Percentiles rank a stretch among this genome's conserved stretches.
phyloP scores from a whole-genome alignment of 2,329 filamentous ascomycete genomes.

The Talaromyces albobiverticillius region DNA sequence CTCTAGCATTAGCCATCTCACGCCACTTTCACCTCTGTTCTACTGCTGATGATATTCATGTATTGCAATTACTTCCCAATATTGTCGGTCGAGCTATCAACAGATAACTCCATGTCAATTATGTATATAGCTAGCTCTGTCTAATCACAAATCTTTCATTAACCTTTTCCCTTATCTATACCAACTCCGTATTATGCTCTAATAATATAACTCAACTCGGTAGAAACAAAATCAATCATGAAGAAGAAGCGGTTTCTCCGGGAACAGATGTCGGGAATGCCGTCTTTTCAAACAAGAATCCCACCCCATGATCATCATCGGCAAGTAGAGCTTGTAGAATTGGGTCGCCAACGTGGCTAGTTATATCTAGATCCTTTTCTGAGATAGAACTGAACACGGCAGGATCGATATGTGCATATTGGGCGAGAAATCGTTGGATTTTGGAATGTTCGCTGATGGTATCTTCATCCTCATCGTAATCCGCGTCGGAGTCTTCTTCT shows the following conservation, averaged over 20 bases:
- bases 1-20: not conserved
- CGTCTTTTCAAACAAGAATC: slow-evolving; percentile 40
- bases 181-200: too few relatives aligned
- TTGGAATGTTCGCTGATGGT: slow-evolving; percentile 19
- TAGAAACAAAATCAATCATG: not conserved
- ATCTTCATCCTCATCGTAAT: slow-evolving; percentile 5
- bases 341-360: slow-evolving; percentile 18
- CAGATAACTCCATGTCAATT: not conserved
- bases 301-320: slow-evolving; percentile 38
- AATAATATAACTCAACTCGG: not conserved
- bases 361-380: slow-evolving; percentile 8
- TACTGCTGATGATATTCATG: not conserved
- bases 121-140: not conserved
- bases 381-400: slow-evolving; percentile 6
- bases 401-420: slow-evolving; percentile 44
- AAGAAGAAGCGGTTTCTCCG: not conserved
- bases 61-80: not conserved
- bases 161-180: not conserved
- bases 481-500: slow-evolving; percentile 3
- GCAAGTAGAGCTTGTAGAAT: slow-evolving; percentile 31
- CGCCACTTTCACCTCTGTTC: not conserved
- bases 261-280: slow-evolving; percentile 10
- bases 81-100: not conserved
- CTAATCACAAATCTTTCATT: not conserved
- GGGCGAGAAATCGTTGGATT: slow-evolving; percentile 43